These are phyloP conservation scores for Phytophthora citrophthora DNA, from an alignment of 352 stramenopile species.

Conservation along the genomic window DNA sequence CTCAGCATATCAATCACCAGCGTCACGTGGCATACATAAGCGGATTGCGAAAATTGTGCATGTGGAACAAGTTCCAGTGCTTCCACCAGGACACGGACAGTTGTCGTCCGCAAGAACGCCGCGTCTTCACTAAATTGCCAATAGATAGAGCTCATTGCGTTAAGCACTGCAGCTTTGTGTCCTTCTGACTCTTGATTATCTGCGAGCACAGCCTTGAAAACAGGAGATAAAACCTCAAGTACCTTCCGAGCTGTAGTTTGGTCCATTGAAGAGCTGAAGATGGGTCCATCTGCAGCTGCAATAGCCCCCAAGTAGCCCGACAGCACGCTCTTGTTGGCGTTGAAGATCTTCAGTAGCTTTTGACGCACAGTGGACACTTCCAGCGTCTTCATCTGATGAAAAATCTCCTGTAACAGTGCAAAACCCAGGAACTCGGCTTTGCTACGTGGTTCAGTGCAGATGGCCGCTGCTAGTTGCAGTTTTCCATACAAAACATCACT, in stretches of 20 bases:
- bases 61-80: conserved; percentile 45
- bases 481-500: conserved; percentile 21
- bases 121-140: conserved; percentile 40
- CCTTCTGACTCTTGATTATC: conserved; percentile 19
- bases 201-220: conserved; percentile 48
- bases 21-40: conserved; percentile 45
- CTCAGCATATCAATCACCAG: conserved; percentile 52
- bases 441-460: conserved; percentile 49
- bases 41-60: conserved; percentile 18
- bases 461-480: conserved; percentile 46
- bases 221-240: conserved; percentile 37
- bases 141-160: conserved; percentile 48
- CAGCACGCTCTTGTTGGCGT: conserved; percentile 47
- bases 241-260: conserved; percentile 1
- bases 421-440: conserved; percentile 66
- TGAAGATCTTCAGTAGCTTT: conserved; percentile 45
- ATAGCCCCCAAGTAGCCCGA: conserved; percentile 50
- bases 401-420: conserved; percentile 39
- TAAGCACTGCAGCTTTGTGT: conserved; percentile 41
- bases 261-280: background rate
- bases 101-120: conserved; percentile 4
- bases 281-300: conserved; percentile 14
- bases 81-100: conserved; percentile 35
- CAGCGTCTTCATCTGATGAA: conserved; percentile 17
- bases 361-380: conserved; percentile 4